A percentile compares a stretch with the other conserved stretches of the same genome.
phyloP scores from a whole-genome alignment of 1,284 basidiomycete genomes.

The Vanrija pseudolonga region DNA sequence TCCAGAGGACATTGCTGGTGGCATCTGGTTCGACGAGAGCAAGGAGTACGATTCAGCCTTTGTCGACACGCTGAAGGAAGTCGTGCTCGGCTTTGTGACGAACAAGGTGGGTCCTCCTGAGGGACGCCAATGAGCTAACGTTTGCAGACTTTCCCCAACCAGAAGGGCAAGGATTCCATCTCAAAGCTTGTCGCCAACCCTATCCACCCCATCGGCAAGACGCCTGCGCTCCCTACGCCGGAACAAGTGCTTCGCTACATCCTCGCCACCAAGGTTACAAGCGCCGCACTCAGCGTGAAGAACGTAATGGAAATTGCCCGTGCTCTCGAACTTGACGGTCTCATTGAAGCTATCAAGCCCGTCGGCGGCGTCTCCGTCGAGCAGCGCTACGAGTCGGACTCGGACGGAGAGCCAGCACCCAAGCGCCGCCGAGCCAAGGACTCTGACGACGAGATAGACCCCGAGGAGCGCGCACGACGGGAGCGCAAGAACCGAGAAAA shows the following conservation, averaged over 20 bases:
- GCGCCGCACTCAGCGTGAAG: constrained; percentile 35
- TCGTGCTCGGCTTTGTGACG: constrained; percentile 29
- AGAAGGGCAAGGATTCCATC: constrained; percentile 17
- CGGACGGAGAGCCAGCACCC: constrained; percentile 16
- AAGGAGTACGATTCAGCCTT: constrained; percentile 45
- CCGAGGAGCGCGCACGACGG: constrained; percentile 23
- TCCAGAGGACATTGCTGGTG: constrained; percentile 45
- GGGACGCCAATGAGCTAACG: neutral
- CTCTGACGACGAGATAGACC: constrained; percentile 25
- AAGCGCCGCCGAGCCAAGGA: constrained; percentile 13
- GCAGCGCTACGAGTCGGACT: constrained; percentile 14
- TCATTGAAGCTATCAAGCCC: constrained; percentile 47
- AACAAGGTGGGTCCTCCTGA: constrained; percentile 25
- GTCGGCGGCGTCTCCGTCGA: constrained; percentile 30
- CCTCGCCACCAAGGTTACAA: constrained; percentile 28
- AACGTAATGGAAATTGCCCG: constrained; percentile 49
- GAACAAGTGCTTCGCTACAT: constrained; percentile 30
- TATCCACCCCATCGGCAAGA: constrained; percentile 34
- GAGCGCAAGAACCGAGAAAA: constrained; percentile 22
- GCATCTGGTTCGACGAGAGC: constrained; percentile 46
- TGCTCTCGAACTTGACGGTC: constrained; percentile 44
- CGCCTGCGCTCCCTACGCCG: constrained; percentile 32
- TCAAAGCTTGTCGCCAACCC: constrained; percentile 19
- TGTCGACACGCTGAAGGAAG: constrained; percentile 35
- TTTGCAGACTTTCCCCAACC: constrained; percentile 27